Conservation (phyloP, 352 stramenopile species). For the Aphanomyces astaci region DNA sequence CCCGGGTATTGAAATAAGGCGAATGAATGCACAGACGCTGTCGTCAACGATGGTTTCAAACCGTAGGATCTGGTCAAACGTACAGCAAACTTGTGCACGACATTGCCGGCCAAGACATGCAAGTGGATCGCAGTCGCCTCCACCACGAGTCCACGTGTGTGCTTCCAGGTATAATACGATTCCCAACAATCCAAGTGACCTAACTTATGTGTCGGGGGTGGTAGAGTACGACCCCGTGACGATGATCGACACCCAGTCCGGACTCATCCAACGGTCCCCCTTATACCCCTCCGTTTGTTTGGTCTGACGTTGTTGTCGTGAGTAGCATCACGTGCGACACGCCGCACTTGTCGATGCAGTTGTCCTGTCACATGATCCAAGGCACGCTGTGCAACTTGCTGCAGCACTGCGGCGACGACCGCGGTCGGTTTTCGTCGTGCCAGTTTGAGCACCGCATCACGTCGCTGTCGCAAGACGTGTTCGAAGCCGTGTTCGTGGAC, state of each 20-base stretch:
- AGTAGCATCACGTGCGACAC: constrained; percentile 82
- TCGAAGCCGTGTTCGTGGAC: constrained; percentile 27
- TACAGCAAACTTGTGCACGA: constrained; percentile 84
- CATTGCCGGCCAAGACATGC: constrained; percentile 58
- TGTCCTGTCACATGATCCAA: constrained; percentile 89
- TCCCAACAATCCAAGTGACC: background rate
- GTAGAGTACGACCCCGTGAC: constrained; percentile 81
- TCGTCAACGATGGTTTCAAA: background rate
- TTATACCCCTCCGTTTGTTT: background rate
- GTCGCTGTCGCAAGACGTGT: constrained; percentile 57
- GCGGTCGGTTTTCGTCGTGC: constrained; percentile 53
- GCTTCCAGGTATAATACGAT: background rate
- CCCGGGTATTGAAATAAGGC: constrained; percentile 27
- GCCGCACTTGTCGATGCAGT: constrained; percentile 78
- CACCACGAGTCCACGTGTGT: constrained; percentile 57
- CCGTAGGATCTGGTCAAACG: constrained; percentile 64
- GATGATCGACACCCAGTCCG: constrained; percentile 82
- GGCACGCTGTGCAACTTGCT: constrained; percentile 78
- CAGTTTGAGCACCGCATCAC: constrained; percentile 71
- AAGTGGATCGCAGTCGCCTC: constrained; percentile 62
- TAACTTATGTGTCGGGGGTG: background rate
- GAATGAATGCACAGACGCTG: background rate
- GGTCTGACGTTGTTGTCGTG: background rate
- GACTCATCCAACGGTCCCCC: constrained; percentile 55
- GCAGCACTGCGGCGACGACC: constrained; percentile 60